Evolutionary conservation across 257 asterid species (phyloP), one percentile per base, ranked within the genome.

Genomic region (Solanum sejunctum): DNA sequence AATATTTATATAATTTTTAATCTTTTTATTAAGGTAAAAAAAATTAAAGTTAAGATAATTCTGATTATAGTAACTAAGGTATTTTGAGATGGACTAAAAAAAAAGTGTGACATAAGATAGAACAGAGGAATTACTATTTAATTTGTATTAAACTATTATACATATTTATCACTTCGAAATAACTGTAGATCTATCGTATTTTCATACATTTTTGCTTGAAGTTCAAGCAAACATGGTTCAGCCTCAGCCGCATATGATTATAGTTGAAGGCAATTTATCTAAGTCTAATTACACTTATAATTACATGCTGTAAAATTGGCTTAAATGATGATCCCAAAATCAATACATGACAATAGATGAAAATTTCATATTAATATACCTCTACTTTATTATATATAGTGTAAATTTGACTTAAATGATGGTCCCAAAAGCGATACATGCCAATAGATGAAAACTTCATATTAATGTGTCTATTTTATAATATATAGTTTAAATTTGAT

Each of bases 71-170:
- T 36, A 36, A 28, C 2, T 28, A 28, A 28, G 32, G 32, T 28
- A 28, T 28, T 28, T 28, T 28, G 32, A 36, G 6, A 36, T 36
- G 39, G 5, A 36, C 39, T 36, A 36, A 36, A 36, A 36, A 36
- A 36, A 36, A 4, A 4, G 0, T 3, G 39, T 36, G 5, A 36
- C 0, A 36, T 36, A 36, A 36, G 6, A 36, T 36, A 0, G 6
- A 6, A 36, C 6, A 0, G 6, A 36, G 1, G 1, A 9, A 1
- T 1, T 17, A 55, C 0, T 16, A 16, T 55, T 16, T 16, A 16
- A 55, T 18, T 18, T 56, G 21, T 8, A 54, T 54, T 17, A 4
- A 10, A 5, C 5, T 10, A 23, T 63, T 23, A 11, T 63, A 12
- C 2, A 28, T 4, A 6, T 23, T 3, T 28, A 12, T 26, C 5